Percentiles rank a stretch among this genome's conserved stretches.
phyloP scores from a whole-genome alignment of 208 protist genomes.

The Crithidia sp. region DNA sequence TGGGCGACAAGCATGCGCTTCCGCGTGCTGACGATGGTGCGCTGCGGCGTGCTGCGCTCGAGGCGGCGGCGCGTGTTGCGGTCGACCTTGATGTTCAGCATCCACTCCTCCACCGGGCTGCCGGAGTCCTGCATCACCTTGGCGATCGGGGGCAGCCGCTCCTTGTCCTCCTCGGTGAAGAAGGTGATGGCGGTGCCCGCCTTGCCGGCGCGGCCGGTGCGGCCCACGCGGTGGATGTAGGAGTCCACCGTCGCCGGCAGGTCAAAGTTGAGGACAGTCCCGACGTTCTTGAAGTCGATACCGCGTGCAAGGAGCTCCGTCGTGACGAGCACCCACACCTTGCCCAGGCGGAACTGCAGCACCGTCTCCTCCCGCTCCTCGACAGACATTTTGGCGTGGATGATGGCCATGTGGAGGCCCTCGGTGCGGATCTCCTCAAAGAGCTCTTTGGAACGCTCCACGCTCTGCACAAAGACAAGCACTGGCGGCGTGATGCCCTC shows the following conservation, averaged over 20 bases:
- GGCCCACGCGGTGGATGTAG: conserved; percentile 98
- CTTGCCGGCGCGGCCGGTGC: conserved; percentile 90
- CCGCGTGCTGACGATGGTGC: conserved; percentile 85
- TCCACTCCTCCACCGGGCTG: conserved; percentile 95
- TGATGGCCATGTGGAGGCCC: conserved; percentile 88
- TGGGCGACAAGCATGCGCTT: conserved; percentile 86
- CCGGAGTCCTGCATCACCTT: conserved; percentile 93
- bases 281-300: conserved; percentile 98
- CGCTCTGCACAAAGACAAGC: conserved; percentile 98
- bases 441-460: conserved; percentile 96
- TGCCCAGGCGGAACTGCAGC: conserved; percentile 94
- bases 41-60: conserved; percentile 75
- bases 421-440: conserved; percentile 94
- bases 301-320: conserved; percentile 97
- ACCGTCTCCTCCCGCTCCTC: conserved; percentile 94
- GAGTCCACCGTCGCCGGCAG: conserved; percentile 94
- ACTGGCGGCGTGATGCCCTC: conserved; percentile 95
- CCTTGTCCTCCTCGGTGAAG: conserved; percentile 95
- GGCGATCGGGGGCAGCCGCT: conserved; percentile 90
- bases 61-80: conserved; percentile 60
- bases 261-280: conserved; percentile 98
- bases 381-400: conserved; percentile 90
- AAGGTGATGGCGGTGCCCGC: conserved; percentile 95
- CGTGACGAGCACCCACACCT: conserved; percentile 97
- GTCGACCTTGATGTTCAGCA: conserved; percentile 90